Conservation (phyloP, 2,329 filamentous ascomycete genomes). For the Corynespora cassiicola region DNA sequence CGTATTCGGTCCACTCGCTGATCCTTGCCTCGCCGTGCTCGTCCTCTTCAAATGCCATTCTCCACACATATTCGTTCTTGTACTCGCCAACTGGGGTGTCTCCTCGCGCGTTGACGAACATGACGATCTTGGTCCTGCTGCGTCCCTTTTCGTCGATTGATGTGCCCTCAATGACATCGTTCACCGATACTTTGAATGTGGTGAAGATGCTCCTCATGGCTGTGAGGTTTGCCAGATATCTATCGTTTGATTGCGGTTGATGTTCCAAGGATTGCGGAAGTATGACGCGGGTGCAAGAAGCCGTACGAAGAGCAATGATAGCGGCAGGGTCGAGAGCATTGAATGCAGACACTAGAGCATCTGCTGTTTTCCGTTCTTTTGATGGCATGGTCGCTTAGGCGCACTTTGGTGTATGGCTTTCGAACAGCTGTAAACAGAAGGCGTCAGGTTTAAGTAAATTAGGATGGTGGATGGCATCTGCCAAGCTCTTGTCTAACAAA, state of each 20-base stretch:
- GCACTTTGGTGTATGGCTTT: too few species aligned
- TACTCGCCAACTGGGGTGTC: slow-evolving; percentile 34
- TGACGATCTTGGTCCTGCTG: slow-evolving; percentile 28
- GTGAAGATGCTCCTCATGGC: slow-evolving; percentile 35
- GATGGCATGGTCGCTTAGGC: slow-evolving; percentile 25
- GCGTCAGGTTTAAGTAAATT: too few species aligned
- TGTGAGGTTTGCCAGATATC: slow-evolving; percentile 24
- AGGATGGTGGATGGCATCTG: too few species aligned
- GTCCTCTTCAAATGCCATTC: slow-evolving; percentile 22
- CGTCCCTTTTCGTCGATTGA: slow-evolving; percentile 7
- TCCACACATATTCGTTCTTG: slow-evolving; percentile 39
- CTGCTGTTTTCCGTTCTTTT: slow-evolving; percentile 33
- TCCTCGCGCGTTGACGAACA: slow-evolving; percentile 40
- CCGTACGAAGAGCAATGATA: slow-evolving; percentile 34
- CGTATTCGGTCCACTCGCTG: slow-evolving; percentile 32
- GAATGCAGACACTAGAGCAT: slow-evolving; percentile 37
- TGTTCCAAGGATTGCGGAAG: slow-evolving; percentile 33
- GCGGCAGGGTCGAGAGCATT: slow-evolving; percentile 34
- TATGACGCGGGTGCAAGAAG: slow-evolving; percentile 32
- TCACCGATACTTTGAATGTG: slow-evolving; percentile 34
- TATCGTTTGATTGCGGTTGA: slow-evolving; percentile 27
- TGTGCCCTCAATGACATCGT: slow-evolving; percentile 40
- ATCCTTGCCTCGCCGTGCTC: slow-evolving; percentile 17
- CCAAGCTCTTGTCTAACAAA: too few species aligned
- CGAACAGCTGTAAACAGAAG: too few species aligned